Evolutionary conservation across 1,284 basidiomycete species (phyloP).

Genomic region (Gymnopus androsaceus): DNA sequence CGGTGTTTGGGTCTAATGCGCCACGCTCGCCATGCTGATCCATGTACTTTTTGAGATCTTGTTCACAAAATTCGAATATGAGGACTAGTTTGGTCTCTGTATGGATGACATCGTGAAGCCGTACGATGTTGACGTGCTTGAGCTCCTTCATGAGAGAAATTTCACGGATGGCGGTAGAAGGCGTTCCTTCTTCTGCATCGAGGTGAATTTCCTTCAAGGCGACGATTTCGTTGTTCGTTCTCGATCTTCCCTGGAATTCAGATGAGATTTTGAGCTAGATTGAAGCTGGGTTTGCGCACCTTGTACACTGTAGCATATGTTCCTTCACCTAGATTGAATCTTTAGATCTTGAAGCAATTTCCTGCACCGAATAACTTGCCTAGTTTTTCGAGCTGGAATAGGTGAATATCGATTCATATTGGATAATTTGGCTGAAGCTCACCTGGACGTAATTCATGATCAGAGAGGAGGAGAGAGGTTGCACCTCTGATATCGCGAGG

Average conservation of each 20-base stretch:
- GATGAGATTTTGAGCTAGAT: not conserved
- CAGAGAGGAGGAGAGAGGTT: not conserved
- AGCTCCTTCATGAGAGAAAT: constrained; percentile 97
- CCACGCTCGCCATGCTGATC: constrained; percentile 96
- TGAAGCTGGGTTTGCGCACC: constrained; percentile 42
- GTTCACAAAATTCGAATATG: constrained; percentile 98
- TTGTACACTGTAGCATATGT: constrained; percentile 93
- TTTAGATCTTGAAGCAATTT: constrained; percentile 13
- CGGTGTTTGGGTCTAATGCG: constrained; percentile 90
- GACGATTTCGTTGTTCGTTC: constrained; percentile 88
- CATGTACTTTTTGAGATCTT: constrained; percentile 99
- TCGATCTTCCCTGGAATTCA: constrained; percentile 69
- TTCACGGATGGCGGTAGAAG: constrained; percentile 93
- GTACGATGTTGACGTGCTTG: constrained; percentile 93
- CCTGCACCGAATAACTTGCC: constrained; percentile 40
- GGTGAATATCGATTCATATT: constrained; percentile 24
- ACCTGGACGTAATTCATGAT: constrained; percentile 74
- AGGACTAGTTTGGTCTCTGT: constrained; percentile 98
- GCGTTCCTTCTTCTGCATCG: constrained; percentile 94
- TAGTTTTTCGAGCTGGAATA: constrained; percentile 81
- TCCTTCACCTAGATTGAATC: constrained; percentile 63
- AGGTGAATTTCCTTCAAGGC: constrained; percentile 94
- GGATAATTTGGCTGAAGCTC: constrained; percentile 21
- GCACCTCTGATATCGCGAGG: constrained; percentile 9
- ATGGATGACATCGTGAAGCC: constrained; percentile 97